Evolutionary conservation across 2,329 filamentous ascomycete genomes (phyloP).

Genomic region (Colletotrichum caudatum): DNA sequence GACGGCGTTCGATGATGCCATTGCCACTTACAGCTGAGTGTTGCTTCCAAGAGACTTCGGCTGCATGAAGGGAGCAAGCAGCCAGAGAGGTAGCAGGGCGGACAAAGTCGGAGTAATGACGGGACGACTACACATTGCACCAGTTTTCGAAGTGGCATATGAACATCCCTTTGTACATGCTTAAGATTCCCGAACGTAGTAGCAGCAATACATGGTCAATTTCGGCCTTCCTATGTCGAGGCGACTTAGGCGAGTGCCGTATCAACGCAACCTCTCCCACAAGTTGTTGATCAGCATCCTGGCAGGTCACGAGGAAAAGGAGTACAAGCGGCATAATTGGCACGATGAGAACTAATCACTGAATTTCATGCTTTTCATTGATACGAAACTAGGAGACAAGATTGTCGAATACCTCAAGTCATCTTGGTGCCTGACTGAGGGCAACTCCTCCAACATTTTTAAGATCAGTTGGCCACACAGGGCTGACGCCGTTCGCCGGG

Average conservation of each 20-base stretch:
- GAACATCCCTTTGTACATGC: neutral
- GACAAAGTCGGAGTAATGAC: neutral
- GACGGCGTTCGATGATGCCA: constrained; percentile 53
- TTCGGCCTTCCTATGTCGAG: neutral
- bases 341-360: neutral
- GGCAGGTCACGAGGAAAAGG: neutral
- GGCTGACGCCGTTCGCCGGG: constrained; percentile 11
- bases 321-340: neutral
- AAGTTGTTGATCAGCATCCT: neutral
- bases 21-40: constrained; percentile 47
- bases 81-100: neutral
- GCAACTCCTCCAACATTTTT: constrained; percentile 1
- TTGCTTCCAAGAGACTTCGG: neutral
- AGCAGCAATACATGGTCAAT: neutral
- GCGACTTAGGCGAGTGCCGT: neutral
- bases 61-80: neutral
- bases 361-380: constrained; percentile 34
- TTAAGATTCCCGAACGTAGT: neutral
- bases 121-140: neutral
- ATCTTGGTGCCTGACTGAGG: neutral
- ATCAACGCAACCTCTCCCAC: too few relatives aligned
- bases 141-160: neutral
- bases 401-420: constrained; percentile 7
- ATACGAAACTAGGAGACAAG: constrained; percentile 23
- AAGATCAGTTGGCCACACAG: neutral